Evolutionary conservation across 371 early-diverging fungal species (phyloP).

Genomic region (Rhizopus microsporus): DNA sequence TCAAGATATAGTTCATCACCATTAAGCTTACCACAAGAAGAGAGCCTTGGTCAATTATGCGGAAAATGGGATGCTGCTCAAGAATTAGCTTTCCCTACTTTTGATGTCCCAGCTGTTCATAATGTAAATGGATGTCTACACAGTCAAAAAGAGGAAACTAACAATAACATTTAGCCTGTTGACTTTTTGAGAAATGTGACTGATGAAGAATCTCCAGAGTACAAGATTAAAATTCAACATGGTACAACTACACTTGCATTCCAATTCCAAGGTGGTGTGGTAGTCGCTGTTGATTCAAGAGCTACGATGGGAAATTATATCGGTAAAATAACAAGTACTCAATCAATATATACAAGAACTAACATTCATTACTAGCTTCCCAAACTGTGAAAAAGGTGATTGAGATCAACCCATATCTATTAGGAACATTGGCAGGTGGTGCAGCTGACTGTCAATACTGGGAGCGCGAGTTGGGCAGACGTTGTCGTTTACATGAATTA

Average conservation of each 20-base stretch:
- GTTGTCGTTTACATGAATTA: conserved; percentile 96
- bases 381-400: conserved; percentile 99
- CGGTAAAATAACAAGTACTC: conserved; percentile 50
- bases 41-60: conserved; percentile 31
- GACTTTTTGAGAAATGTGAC: conserved; percentile 65
- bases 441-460: conserved; percentile 99
- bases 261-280: conserved; percentile 96
- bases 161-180: conserved; percentile 51
- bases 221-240: conserved; percentile 86
- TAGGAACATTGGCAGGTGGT: conserved; percentile 99
- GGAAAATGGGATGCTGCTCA: conserved; percentile 66
- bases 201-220: conserved; percentile 60
- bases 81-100: conserved; percentile 70
- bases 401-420: conserved; percentile 98
- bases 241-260: conserved; percentile 99
- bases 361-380: conserved; percentile 66
- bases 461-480: conserved; percentile 98
- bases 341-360: not conserved
- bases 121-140: conserved; percentile 53
- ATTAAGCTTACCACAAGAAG: conserved; percentile 38
- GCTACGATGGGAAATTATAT: conserved; percentile 99
- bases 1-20: conserved; percentile 55
- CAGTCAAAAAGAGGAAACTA: not conserved
- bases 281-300: conserved; percentile 99
- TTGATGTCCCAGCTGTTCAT: conserved; percentile 71